phyloP scores from a whole-genome alignment of 768 basidiomycete species.

The Mycena pura region DNA sequence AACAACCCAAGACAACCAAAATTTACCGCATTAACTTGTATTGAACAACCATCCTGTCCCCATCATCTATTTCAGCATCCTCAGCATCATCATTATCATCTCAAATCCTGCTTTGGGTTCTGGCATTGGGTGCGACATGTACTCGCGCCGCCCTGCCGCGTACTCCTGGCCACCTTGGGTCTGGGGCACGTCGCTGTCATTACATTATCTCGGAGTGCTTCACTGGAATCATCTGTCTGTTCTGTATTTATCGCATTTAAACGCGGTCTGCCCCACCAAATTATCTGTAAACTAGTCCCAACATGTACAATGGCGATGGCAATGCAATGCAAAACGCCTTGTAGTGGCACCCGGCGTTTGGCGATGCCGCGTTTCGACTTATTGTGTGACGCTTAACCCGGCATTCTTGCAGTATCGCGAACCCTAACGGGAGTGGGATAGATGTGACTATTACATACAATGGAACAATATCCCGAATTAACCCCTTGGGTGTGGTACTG shows the following conservation, averaged over 20 bases:
- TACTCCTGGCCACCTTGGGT: slow-evolving; percentile 17
- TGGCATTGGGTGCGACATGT: slow-evolving; percentile 8
- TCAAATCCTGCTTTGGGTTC: slow-evolving; percentile 11
- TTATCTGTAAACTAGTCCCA: slow-evolving; percentile 27
- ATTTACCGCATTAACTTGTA: slow-evolving; percentile 19
- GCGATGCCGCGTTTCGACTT: not conserved
- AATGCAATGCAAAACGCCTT: slow-evolving; percentile 13
- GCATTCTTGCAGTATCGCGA: no score
- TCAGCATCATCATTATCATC: slow-evolving; percentile 10
- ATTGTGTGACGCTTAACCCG: no score
- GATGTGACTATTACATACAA: not conserved
- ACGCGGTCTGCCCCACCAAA: not conserved
- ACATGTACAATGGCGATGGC: slow-evolving; percentile 12
- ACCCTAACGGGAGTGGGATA: slow-evolving; percentile 5
- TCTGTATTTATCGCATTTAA: slow-evolving; percentile 26
- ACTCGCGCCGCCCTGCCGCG: not conserved
- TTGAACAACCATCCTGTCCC: slow-evolving; percentile 13
- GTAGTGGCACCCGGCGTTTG: no score
- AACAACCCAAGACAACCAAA: slow-evolving; percentile 11
- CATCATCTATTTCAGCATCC: slow-evolving; percentile 14
- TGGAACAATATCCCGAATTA: slow-evolving; percentile 19
- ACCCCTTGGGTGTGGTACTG: slow-evolving; percentile 11
- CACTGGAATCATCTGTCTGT: no score
- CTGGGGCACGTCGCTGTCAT: no score
- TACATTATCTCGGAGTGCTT: no score